Evolutionary conservation across 805 yeast genomes (phyloP), one percentile per base, ranked within the genome.

Genomic region (Ogataea chonburiensis): DNA sequence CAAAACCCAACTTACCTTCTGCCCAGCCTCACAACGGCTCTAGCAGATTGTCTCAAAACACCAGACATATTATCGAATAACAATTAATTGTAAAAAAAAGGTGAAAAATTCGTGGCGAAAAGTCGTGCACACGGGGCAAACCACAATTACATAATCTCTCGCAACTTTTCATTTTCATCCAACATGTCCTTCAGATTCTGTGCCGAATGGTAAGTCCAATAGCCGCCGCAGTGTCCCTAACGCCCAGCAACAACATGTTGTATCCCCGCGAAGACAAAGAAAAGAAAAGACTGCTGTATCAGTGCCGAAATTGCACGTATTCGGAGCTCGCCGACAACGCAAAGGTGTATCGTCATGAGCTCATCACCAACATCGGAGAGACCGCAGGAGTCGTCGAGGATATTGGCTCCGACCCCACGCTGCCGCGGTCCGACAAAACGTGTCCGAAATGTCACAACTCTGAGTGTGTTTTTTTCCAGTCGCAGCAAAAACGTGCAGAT

Each of bases 331-430:
- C 98, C 0, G 88, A 81, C 38, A 77, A 84, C 49, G 81, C 96
- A 20, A 76, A 83, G 57, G 95, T 93, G 24, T 87, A 86, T 61
- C 73, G 97, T 49, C 95, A 93, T 61, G 98, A 93, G 65, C 73
- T 91, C 64, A 83, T 87, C 48, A 78, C 97, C 10, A 83, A 85
- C 53, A 86, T 91, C 47, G 96, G 86, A 56, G 97, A 86, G 58
- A 91, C 96, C 2, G 98, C 98, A 1, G 98, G 98, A 52, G 95
- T 86, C 36, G 95, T 93, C 24, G 89, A 86, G 58, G 98, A 91
- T 61, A 85, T 93, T 48, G 97, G 96, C 1, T 71, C 81, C 16
- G 99, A 93, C 63, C 98, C 98, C n/a, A 93, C 98, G 2, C 79
- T 93, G 56, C 99, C 99, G 37, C 73, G 97, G 47, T 84, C 96